A percentile compares a stretch with the other conserved stretches of the same genome.
phyloP scores from a whole-genome alignment of 345 rosid genomes.

The Aquilaria malaccensis region DNA sequence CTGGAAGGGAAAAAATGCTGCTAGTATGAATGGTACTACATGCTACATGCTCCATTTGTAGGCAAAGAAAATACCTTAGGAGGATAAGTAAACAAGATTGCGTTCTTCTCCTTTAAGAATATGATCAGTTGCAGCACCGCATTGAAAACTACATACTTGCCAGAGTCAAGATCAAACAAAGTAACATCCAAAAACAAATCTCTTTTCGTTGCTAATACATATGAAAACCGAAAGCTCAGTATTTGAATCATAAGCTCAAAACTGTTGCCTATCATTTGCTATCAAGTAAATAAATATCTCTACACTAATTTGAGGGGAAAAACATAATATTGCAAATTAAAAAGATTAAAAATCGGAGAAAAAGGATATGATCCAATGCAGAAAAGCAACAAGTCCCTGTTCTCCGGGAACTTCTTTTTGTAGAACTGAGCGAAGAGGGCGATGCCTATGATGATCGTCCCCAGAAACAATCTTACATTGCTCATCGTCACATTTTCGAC shows the following conservation, averaged over 20 bases:
- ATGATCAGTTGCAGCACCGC: slow-evolving; percentile 79
- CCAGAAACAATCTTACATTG: slow-evolving; percentile 65
- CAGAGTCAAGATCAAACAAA: slow-evolving; percentile 56
- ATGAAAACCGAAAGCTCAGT: background rate
- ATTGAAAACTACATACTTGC: slow-evolving; percentile 83
- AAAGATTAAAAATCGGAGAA: background rate
- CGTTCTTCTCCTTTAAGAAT: slow-evolving; percentile 84
- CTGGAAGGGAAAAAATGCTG: background rate
- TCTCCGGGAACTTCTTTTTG: slow-evolving; percentile 98
- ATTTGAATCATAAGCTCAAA: background rate
- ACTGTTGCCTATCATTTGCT: background rate
- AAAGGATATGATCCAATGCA: slow-evolving; percentile 95
- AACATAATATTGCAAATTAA: background rate
- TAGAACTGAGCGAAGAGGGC: slow-evolving; percentile 97
- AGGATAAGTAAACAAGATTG: slow-evolving; percentile 87
- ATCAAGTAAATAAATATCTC: slow-evolving; percentile 4
- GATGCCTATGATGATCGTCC: slow-evolving; percentile 54
- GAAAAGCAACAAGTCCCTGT: slow-evolving; percentile 66
- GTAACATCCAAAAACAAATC: background rate
- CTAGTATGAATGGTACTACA: background rate
- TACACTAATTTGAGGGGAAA: background rate
- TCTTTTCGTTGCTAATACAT: background rate
- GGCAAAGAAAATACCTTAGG: slow-evolving; percentile 43
- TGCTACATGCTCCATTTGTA: slow-evolving; percentile 3
- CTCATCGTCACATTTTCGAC: slow-evolving; percentile 84